These are phyloP conservation scores for Aphanomyces euteiches DNA, from an alignment of 352 stramenopile genomes.

Conservation along the genomic window DNA sequence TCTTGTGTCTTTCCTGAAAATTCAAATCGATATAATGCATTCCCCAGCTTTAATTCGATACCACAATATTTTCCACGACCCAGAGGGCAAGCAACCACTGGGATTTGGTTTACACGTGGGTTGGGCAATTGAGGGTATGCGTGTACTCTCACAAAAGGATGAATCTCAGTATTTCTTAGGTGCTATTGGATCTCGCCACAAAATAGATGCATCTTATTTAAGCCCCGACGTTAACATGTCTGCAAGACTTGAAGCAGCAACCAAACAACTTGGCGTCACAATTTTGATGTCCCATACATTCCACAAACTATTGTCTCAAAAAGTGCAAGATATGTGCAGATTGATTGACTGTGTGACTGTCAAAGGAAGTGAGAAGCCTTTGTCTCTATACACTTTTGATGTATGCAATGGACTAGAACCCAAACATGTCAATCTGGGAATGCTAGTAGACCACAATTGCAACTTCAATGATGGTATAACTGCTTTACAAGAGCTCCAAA, in stretches of 20 bases:
- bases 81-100: slow-evolving; percentile 84
- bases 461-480: neutral
- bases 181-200: slow-evolving; percentile 92
- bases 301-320: slow-evolving; percentile 58
- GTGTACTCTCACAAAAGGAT: neutral
- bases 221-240: slow-evolving; percentile 92
- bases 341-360: slow-evolving; percentile 86
- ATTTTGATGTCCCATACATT: slow-evolving; percentile 87
- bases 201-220: slow-evolving; percentile 98
- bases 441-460: slow-evolving; percentile 13
- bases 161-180: slow-evolving; percentile 43
- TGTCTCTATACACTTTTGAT: slow-evolving; percentile 87
- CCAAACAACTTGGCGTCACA: slow-evolving; percentile 88
- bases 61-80: slow-evolving; percentile 73
- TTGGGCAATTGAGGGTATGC: slow-evolving; percentile 86
- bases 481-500: slow-evolving; percentile 21
- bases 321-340: slow-evolving; percentile 64
- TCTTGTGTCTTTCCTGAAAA: slow-evolving; percentile 94
- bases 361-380: slow-evolving; percentile 67
- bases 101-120: slow-evolving; percentile 96
- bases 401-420: slow-evolving; percentile 32
- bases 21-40: slow-evolving; percentile 85
- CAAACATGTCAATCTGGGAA: no score
- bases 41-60: slow-evolving; percentile 57
- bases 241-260: slow-evolving; percentile 91